Conservation (phyloP, 1,284 basidiomycete species). For the Puccinia triticina region DNA sequence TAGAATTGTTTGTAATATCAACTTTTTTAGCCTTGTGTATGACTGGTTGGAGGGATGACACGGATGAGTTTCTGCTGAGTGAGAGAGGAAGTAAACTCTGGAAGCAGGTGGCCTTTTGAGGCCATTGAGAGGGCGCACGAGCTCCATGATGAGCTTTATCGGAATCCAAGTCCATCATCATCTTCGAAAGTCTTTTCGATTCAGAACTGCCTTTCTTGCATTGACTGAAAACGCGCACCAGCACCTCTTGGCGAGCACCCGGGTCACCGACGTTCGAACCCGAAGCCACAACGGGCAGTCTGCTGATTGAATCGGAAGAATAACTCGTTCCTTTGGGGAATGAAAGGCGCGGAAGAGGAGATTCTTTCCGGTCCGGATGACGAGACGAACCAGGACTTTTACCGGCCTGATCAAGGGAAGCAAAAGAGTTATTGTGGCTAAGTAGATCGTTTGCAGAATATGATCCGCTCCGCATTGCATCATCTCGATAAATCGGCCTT, state of each 20-base stretch:
- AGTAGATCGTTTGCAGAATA: neutral
- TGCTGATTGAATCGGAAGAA: neutral
- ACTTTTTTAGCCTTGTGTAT: constrained; percentile 11
- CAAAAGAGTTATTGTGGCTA: neutral
- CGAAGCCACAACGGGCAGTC: neutral
- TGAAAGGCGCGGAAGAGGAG: neutral
- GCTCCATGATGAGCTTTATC: neutral
- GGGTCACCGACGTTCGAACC: too few relatives aligned
- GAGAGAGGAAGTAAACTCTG: neutral
- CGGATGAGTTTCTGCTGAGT: neutral
- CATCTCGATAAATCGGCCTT: neutral
- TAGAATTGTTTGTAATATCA: constrained; percentile 3
- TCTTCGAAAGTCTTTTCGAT: neutral
- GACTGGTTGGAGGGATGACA: neutral
- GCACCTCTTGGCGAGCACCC: neutral
- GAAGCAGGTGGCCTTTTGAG: neutral
- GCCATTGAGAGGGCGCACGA: neutral
- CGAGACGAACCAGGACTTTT: neutral
- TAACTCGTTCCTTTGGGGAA: neutral
- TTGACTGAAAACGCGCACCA: neutral
- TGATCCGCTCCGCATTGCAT: neutral
- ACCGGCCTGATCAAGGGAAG: neutral
- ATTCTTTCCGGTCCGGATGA: neutral
- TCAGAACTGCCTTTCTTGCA: neutral
- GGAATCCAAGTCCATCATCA: neutral